A percentile compares a stretch with the other conserved stretches of the same genome.
phyloP scores from a whole-genome alignment of 306 rosid genomes.

The Ochetophila trinervis region DNA sequence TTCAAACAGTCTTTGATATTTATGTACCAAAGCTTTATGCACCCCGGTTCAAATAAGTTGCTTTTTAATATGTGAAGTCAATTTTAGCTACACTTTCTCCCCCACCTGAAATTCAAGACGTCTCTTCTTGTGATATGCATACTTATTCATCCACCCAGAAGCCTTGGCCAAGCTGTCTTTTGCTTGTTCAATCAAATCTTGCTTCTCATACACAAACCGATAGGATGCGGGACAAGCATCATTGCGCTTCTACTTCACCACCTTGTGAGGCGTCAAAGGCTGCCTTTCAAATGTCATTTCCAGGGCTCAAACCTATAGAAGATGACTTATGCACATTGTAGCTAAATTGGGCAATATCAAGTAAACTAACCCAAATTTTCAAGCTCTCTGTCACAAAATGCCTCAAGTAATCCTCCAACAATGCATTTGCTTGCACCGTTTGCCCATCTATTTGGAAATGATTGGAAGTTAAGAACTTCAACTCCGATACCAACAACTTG shows the following conservation, averaged over 20 bases:
- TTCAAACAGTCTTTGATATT: no score
- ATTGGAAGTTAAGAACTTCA: neutral
- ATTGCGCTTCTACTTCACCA: neutral
- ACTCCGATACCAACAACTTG: neutral
- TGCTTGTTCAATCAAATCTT: no score
- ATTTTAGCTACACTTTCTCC: no score
- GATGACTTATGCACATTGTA: neutral
- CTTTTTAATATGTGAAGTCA: no score
- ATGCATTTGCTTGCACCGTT: neutral
- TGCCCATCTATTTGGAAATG: neutral
- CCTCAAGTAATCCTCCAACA: slow-evolving; percentile 8
- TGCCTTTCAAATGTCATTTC: neutral
- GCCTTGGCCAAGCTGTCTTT: no score
- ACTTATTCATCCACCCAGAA: no score
- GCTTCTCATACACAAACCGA: no score
- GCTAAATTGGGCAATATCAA: slow-evolving; percentile 1
- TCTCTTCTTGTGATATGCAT: no score
- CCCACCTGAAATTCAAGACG: no score
- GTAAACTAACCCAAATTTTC: neutral
- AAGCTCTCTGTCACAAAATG: neutral
- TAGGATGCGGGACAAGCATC: no score
- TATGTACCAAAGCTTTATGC: no score
- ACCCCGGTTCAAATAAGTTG: no score
- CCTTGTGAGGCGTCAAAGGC: neutral
- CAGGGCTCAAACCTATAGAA: neutral